Conservation (phyloP, 495 filamentous ascomycete genomes). For the Penicillium robsamsonii region DNA sequence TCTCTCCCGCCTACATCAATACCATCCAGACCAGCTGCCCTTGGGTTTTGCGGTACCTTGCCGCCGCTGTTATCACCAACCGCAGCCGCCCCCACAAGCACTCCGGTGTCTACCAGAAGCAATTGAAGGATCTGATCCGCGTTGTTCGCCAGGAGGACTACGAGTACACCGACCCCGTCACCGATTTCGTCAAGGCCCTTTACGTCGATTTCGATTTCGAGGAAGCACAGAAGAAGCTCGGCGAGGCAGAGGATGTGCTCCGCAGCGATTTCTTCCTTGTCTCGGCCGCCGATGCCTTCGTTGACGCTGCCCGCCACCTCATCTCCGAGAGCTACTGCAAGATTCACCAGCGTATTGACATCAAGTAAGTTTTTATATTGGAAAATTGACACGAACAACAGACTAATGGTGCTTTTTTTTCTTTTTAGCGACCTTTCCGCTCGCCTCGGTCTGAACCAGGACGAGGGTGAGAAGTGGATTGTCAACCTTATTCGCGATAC, state of each 20-base stretch:
- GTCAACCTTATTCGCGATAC: conserved; percentile 98
- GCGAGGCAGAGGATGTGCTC: conserved; percentile 86
- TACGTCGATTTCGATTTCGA: conserved; percentile 99
- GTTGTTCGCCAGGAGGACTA: conserved; percentile 95
- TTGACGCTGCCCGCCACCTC: conserved; percentile 89
- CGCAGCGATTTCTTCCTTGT: conserved; percentile 95
- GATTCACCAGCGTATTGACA: conserved; percentile 97
- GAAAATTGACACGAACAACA: not conserved
- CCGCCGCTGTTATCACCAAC: conserved; percentile 94
- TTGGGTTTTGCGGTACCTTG: conserved; percentile 93
- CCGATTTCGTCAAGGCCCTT: conserved; percentile 91
- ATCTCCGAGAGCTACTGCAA: conserved; percentile 99
- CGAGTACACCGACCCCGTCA: conserved; percentile 95
- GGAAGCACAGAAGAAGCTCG: conserved; percentile 90
- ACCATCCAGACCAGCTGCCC: conserved; percentile 97
- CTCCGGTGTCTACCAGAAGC: conserved; percentile 87
- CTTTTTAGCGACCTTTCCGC: conserved; percentile 72
- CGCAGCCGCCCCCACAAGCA: conserved; percentile 76
- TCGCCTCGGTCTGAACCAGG: conserved; percentile 81
- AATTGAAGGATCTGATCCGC: conserved; percentile 92
- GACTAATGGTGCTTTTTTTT: conserved; percentile 21
- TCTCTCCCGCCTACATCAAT: conserved; percentile 95
- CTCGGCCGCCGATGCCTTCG: conserved; percentile 79
- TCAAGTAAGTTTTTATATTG: conserved; percentile 58
- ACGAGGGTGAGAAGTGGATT: conserved; percentile 99